Conservation (phyloP, 2,329 filamentous ascomycete species). For the Alternaria consortialis region DNA sequence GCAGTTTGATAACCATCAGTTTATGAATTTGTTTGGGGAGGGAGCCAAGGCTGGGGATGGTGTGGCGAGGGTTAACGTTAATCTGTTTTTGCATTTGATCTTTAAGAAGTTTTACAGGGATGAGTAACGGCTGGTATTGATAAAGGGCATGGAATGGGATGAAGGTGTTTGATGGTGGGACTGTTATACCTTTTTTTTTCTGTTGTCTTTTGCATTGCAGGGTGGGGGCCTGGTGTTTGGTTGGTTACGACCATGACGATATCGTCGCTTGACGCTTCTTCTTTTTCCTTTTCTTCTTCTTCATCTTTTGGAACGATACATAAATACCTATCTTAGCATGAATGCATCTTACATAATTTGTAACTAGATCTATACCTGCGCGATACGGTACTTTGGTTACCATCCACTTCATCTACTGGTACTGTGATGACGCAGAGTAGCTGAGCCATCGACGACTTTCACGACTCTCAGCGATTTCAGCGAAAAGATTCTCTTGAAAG, state of each 20-base stretch:
- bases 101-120: conserved; percentile 96
- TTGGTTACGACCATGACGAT: conserved; percentile 7
- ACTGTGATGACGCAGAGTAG: no score
- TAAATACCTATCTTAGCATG: conserved; percentile 1
- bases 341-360: conserved; percentile 5
- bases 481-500: no score
- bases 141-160: not conserved
- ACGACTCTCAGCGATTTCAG: no score
- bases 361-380: not conserved
- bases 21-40: conserved; percentile 83
- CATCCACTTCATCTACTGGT: no score
- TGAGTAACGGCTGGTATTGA: conserved; percentile 18
- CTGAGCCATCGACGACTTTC: no score
- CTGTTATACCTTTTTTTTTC: conserved; percentile 3
- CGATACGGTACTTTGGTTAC: no score
- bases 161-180: not conserved
- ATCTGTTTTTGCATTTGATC: conserved; percentile 92
- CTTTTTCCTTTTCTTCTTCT: not conserved
- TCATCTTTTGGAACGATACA: not conserved
- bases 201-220: not conserved
- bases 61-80: conserved; percentile 86
- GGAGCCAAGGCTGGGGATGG: conserved; percentile 32
- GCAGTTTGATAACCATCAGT: conserved; percentile 96
- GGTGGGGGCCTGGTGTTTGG: not conserved
- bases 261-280: conserved; percentile 1